Conservation (phyloP, 2,329 filamentous ascomycete species). For the Apiospora saccharicola region DNA sequence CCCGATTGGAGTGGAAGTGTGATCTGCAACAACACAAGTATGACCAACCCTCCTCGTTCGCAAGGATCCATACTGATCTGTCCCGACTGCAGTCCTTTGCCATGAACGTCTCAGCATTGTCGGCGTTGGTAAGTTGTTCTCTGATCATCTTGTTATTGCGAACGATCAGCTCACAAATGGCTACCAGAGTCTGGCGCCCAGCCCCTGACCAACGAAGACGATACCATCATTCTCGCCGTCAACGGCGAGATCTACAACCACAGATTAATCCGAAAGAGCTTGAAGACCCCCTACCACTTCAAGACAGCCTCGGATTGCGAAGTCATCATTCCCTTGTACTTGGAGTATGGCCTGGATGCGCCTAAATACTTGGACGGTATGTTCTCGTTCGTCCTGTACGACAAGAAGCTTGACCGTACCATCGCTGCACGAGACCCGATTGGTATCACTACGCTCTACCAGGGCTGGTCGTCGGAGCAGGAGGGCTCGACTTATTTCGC, state of each 20-base stretch:
- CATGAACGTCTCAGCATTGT: slow-evolving; percentile 98
- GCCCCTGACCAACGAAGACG: slow-evolving; percentile 91
- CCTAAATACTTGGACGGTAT: slow-evolving; percentile 96
- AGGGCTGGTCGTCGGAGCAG: slow-evolving; percentile 86
- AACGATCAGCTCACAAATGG: slow-evolving; percentile 32
- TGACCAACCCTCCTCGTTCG: slow-evolving; percentile 40
- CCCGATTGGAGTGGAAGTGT: slow-evolving; percentile 99
- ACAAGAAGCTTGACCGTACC: slow-evolving; percentile 91
- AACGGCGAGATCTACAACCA: slow-evolving; percentile 99
- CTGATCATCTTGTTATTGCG: slow-evolving; percentile 24
- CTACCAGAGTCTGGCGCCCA: slow-evolving; percentile 88
- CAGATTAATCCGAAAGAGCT: slow-evolving; percentile 85
- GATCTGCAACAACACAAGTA: slow-evolving; percentile 90
- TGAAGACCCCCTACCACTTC: slow-evolving; percentile 90
- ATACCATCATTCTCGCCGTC: slow-evolving; percentile 88
- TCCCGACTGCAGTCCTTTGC: slow-evolving; percentile 75
- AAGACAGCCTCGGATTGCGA: slow-evolving; percentile 99
- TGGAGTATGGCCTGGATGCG: slow-evolving; percentile 89
- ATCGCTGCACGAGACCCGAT: slow-evolving; percentile 96
- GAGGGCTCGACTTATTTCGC: slow-evolving; percentile 92
- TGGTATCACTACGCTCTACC: slow-evolving; percentile 96
- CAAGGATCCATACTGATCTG: slow-evolving; percentile 5
- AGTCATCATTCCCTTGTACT: slow-evolving; percentile 97
- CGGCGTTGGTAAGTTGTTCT: slow-evolving; percentile 77
- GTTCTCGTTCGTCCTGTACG: slow-evolving; percentile 99